A percentile compares a stretch with the other conserved stretches of the same genome.
phyloP scores from a whole-genome alignment of 2,329 filamentous ascomycete genomes.

The Neophaeococcomyces mojaviensis region DNA sequence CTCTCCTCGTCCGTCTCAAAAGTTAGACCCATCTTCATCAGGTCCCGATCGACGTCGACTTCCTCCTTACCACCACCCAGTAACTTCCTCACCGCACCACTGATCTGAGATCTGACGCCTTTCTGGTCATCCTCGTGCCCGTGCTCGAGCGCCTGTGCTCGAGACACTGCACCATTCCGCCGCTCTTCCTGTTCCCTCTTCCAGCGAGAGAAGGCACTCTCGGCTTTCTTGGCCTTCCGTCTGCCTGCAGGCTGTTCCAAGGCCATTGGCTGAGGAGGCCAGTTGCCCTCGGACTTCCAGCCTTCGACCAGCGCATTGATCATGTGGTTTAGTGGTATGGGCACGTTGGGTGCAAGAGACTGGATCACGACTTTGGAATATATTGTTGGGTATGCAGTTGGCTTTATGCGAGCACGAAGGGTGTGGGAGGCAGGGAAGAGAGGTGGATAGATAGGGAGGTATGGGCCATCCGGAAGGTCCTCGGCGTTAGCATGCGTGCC shows the following conservation, averaged over 20 bases:
- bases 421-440: constrained; percentile 66
- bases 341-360: constrained; percentile 72
- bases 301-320: constrained; percentile 73
- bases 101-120: constrained; percentile 1
- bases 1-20: not conserved
- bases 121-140: constrained; percentile 4
- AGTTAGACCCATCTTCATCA: constrained; percentile 6
- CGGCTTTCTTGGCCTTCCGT: constrained; percentile 2
- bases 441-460: constrained; percentile 66
- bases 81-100: constrained; percentile 7
- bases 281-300: constrained; percentile 90
- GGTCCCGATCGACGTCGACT: not conserved
- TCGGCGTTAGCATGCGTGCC: constrained; percentile 16
- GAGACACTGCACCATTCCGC: not conserved
- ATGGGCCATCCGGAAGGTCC: constrained; percentile 43
- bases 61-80: not conserved
- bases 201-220: constrained; percentile 7
- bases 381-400: constrained; percentile 68
- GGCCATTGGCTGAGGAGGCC: constrained; percentile 57
- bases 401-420: constrained; percentile 68
- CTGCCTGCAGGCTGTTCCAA: not conserved
- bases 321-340: constrained; percentile 79
- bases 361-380: constrained; percentile 84
- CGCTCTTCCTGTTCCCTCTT: constrained; percentile 9
- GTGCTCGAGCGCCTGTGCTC: not conserved